Percentiles rank a stretch among this genome's conserved stretches.
These are phyloP conservation scores for Botrytis medusae DNA, from an alignment of 2,329 filamentous ascomycete species.

Conservation along the genomic window DNA sequence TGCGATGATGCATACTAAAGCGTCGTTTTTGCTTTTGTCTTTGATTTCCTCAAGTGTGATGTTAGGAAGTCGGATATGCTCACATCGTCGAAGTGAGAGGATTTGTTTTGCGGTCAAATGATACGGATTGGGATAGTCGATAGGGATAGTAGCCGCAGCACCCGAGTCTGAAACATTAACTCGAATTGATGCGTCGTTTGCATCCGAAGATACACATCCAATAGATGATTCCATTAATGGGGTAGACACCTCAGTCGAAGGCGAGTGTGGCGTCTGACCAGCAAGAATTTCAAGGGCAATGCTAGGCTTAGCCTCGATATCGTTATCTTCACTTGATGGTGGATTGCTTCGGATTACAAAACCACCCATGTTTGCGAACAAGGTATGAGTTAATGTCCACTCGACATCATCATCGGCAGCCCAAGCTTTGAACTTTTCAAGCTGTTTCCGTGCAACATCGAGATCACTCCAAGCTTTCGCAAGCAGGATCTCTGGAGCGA, in stretches of 20 bases:
- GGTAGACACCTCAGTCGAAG: background rate
- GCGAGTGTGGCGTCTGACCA: background rate
- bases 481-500: constrained; percentile 25
- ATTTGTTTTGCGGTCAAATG: constrained; percentile 10
- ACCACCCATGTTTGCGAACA: constrained; percentile 30
- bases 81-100: constrained; percentile 15
- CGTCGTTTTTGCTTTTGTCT: constrained; percentile 44
- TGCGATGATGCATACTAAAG: constrained; percentile 18
- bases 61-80: constrained; percentile 29
- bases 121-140: constrained; percentile 3
- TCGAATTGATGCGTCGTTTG: background rate
- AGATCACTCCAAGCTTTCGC: constrained; percentile 21
- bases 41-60: constrained; percentile 51
- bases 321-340: background rate
- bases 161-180: background rate
- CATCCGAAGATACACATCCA: background rate
- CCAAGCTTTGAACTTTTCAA: constrained; percentile 12
- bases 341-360: constrained; percentile 22
- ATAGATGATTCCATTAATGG: background rate
- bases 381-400: constrained; percentile 27
- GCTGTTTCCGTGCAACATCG: constrained; percentile 3
- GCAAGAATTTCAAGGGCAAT: constrained; percentile 2
- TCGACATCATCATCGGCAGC: constrained; percentile 19
- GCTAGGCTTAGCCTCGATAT: constrained; percentile 6
- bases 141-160: background rate